Evolutionary conservation across 2,329 filamentous ascomycete genomes (phyloP).

Genomic region (Pyricularia sp.): DNA sequence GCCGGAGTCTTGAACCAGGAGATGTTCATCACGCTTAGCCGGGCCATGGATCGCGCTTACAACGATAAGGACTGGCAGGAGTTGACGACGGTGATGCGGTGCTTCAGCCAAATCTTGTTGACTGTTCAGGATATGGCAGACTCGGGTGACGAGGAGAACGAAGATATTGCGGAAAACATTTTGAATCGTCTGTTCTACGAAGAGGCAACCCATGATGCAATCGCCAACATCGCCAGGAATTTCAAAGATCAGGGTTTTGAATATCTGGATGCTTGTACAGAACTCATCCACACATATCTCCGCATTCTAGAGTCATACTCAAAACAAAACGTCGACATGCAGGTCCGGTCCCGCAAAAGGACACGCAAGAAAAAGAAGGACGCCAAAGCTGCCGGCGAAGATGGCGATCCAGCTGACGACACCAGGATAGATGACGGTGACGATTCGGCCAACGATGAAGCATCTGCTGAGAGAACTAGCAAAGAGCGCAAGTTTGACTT

Average conservation of each 20-base stretch:
- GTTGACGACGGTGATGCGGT: conserved; percentile 79
- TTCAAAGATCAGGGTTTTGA: conserved; percentile 93
- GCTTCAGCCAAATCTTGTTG: conserved; percentile 87
- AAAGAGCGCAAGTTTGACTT: conserved; percentile 94
- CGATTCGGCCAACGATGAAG: conserved; percentile 61
- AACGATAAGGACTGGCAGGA: conserved; percentile 85
- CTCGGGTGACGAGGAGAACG: conserved; percentile 79
- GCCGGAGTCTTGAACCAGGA: conserved; percentile 89
- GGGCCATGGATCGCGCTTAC: conserved; percentile 67
- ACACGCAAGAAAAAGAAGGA: conserved; percentile 65
- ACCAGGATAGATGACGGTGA: conserved; percentile 45
- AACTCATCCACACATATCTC: conserved; percentile 84
- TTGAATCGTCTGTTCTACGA: conserved; percentile 98
- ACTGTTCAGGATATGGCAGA: conserved; percentile 89
- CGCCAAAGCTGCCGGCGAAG: conserved; percentile 27
- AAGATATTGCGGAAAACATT: conserved; percentile 96
- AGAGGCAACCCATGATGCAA: conserved; percentile 81
- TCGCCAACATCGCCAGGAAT: conserved; percentile 69
- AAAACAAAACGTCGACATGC: conserved; percentile 89
- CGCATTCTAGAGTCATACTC: conserved; percentile 88
- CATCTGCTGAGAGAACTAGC: conserved; percentile 58
- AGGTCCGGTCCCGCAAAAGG: conserved; percentile 73
- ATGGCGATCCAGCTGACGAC: conserved; percentile 34
- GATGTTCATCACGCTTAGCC: conserved; percentile 82
- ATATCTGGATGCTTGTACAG: conserved; percentile 85